These are phyloP conservation scores for Pueraria montana DNA, from an alignment of 306 rosid genomes.

Conservation along the genomic window DNA sequence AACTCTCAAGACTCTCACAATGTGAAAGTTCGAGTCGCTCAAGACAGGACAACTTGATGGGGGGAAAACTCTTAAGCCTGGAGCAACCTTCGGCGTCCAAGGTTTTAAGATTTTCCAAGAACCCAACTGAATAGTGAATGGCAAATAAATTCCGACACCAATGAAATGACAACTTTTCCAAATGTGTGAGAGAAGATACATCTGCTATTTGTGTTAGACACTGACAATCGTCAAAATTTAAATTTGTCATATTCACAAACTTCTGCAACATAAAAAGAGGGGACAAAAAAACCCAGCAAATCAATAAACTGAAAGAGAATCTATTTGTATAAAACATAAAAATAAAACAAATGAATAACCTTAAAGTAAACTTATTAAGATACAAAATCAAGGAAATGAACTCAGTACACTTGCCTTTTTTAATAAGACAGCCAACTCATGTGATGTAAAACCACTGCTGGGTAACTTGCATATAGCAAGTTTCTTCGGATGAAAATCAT, in stretches of 20 bases:
- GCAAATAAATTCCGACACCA: no score
- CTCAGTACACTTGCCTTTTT: background rate
- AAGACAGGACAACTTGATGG: no score
- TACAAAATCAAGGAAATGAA: background rate
- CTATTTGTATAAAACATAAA: background rate
- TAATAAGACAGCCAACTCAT: background rate
- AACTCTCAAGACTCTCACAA: no score
- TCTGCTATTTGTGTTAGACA: background rate
- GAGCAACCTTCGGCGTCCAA: no score
- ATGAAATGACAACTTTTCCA: background rate
- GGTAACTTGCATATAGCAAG: background rate
- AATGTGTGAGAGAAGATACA: background rate
- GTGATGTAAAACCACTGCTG: background rate
- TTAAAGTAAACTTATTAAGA: background rate
- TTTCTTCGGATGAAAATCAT: background rate
- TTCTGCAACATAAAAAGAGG: background rate
- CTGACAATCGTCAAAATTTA: background rate
- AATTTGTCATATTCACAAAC: background rate
- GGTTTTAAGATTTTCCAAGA: no score
- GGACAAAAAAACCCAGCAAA: background rate
- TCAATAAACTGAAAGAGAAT: background rate
- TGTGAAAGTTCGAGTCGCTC: no score
- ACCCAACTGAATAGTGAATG: no score
- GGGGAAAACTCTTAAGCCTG: no score
- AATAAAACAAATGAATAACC: background rate